Evolutionary conservation across 2,329 filamentous ascomycete genomes (phyloP).

Genomic region (Colletotrichum siamense): DNA sequence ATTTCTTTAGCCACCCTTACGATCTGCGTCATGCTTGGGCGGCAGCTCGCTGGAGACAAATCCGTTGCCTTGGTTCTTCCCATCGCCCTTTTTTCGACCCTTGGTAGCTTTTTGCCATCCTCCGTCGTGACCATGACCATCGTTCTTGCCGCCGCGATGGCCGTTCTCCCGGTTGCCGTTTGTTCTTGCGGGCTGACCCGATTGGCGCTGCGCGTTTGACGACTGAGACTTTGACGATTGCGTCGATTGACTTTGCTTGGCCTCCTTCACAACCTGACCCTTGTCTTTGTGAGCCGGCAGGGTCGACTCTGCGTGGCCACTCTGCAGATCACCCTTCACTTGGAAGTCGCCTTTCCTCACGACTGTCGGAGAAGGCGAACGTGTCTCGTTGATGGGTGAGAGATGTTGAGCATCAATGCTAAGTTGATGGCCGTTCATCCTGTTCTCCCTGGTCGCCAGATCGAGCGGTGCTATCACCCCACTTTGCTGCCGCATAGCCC

Average conservation of each 20-base stretch:
- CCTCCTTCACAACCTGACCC: conserved; percentile 28
- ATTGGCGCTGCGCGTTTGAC: conserved; percentile 32
- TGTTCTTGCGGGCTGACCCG: conserved; percentile 33
- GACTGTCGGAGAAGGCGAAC: conserved; percentile 72
- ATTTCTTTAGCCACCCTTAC: conserved; percentile 63
- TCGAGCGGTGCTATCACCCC: conserved; percentile 61
- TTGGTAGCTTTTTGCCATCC: conserved; percentile 67
- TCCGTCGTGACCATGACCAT: conserved; percentile 48
- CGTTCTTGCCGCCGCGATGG: conserved; percentile 61
- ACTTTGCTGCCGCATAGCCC: conserved; percentile 47
- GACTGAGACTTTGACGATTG: conserved; percentile 25
- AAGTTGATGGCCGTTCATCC: conserved; percentile 37
- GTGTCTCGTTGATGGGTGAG: conserved; percentile 76
- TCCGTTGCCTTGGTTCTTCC: conserved; percentile 50
- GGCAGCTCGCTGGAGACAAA: conserved; percentile 51
- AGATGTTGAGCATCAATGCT: conserved; percentile 55
- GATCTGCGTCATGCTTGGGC: conserved; percentile 64
- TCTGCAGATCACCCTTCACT: not conserved
- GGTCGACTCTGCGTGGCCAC: not conserved
- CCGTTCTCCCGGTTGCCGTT: conserved; percentile 56
- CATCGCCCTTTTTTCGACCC: conserved; percentile 56
- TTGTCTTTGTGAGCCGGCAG: not conserved
- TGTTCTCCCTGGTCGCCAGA: conserved; percentile 54
- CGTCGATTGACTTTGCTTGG: conserved; percentile 27
- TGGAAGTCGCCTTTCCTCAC: conserved; percentile 46